Percentiles rank a stretch among this genome's conserved stretches.
Conservation (phyloP, 169 alveolate genomes). For the Pseudocohnilembus persalinus region DNA sequence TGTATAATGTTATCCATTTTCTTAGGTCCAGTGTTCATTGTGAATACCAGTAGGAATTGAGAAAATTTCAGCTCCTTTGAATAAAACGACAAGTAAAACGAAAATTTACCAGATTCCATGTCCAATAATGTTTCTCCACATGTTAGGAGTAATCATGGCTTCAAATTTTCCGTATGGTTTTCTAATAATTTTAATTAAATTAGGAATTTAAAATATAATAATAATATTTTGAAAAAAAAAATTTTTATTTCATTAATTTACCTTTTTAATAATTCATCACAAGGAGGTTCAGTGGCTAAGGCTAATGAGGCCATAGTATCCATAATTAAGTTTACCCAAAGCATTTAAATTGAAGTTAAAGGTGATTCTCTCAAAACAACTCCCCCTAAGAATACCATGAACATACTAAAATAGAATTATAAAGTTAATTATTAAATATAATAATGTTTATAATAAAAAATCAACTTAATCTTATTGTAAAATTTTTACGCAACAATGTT, state of each 20-base stretch:
- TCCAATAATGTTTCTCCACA: conserved; percentile 69
- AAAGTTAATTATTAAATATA: neutral
- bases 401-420: neutral
- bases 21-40: conserved; percentile 19
- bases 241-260: no score
- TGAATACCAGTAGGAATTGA: conserved; percentile 26
- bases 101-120: conserved; percentile 46
- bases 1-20: conserved; percentile 55
- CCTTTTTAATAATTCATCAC: conserved; percentile 47
- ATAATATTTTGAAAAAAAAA: no score
- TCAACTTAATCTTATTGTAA: conserved; percentile 18
- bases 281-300: conserved; percentile 78
- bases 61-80: conserved; percentile 50
- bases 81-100: conserved; percentile 45
- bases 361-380: conserved; percentile 81
- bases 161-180: conserved; percentile 71
- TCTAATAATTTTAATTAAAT: no score
- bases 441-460: conserved; percentile 41
- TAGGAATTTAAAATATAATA: no score
- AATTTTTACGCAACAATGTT: conserved; percentile 58
- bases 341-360: conserved; percentile 78
- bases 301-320: conserved; percentile 79
- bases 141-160: conserved; percentile 63
- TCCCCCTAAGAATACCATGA: conserved; percentile 78
- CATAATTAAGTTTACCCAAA: conserved; percentile 77